Conservation (phyloP, 225 moss, liverwort and hornwort genomes). For the Physcomitrellopsis africana region DNA sequence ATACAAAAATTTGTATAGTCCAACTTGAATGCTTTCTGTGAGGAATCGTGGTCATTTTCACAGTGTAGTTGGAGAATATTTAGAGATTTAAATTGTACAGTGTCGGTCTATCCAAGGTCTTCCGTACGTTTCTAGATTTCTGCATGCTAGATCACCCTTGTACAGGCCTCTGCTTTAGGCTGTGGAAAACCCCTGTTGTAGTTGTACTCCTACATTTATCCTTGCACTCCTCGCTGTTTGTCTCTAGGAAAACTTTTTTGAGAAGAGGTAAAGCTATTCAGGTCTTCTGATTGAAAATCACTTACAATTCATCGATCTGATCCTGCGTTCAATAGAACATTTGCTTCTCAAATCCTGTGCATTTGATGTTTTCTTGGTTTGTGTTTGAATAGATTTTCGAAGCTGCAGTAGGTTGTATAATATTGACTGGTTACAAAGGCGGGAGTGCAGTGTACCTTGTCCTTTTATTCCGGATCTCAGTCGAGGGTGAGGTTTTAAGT, state of each 20-base stretch:
- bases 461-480: neutral
- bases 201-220: neutral
- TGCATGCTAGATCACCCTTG: neutral
- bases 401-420: neutral
- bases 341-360: neutral
- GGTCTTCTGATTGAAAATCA: neutral
- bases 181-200: neutral
- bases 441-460: neutral
- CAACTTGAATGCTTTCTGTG: constrained; percentile 7
- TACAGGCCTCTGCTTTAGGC: neutral
- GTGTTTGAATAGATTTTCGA: neutral
- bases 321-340: neutral
- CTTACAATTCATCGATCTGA: neutral
- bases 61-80: neutral
- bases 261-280: constrained; percentile 30
- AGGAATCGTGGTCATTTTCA: constrained; percentile 11
- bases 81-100: constrained; percentile 8
- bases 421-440: neutral
- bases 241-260: neutral
- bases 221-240: neutral
- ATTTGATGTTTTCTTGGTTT: neutral
- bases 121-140: neutral
- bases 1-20: neutral
- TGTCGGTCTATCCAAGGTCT: constrained; percentile 16
- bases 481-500: neutral